These are phyloP conservation scores for Puccinia novopanici DNA, from an alignment of 1,284 basidiomycete genomes.

Conservation along the genomic window DNA sequence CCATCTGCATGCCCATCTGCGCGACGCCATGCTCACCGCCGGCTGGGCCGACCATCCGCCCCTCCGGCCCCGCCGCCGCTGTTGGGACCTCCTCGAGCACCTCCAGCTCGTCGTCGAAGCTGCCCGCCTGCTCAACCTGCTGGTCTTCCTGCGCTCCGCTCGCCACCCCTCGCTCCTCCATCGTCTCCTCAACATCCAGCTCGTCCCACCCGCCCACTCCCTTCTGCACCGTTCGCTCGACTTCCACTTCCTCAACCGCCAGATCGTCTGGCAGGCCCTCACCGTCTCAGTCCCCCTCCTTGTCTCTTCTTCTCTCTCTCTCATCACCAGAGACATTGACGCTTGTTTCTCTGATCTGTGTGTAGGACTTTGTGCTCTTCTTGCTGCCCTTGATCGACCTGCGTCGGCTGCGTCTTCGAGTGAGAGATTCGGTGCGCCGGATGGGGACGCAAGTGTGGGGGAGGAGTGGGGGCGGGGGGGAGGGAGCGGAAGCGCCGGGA, in stretches of 20 bases:
- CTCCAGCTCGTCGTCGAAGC: neutral
- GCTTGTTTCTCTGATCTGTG: slow-evolving; percentile 25
- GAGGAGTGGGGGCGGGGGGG: neutral
- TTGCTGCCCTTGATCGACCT: slow-evolving; percentile 79
- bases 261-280: slow-evolving; percentile 98
- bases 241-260: slow-evolving; percentile 98
- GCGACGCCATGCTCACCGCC: slow-evolving; percentile 67
- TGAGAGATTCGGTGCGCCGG: slow-evolving; percentile 57
- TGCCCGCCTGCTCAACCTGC: slow-evolving; percentile 3
- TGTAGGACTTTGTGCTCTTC: slow-evolving; percentile 91
- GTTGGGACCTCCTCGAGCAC: too few relatives aligned
- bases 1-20: slow-evolving; percentile 74
- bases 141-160: slow-evolving; percentile 24
- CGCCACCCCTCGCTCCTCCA: slow-evolving; percentile 86
- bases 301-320: neutral
- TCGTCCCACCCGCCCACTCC: slow-evolving; percentile 73
- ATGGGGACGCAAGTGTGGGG: slow-evolving; percentile 40
- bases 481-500: slow-evolving; percentile 53
- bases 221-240: slow-evolving; percentile 77
- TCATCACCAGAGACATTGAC: neutral
- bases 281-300: slow-evolving; percentile 65
- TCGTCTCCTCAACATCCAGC: slow-evolving; percentile 74
- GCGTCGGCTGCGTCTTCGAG: slow-evolving; percentile 66
- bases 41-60: too few relatives aligned
- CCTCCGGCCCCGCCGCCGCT: too few relatives aligned